Evolutionary conservation across 1,139 yeast species (phyloP), one percentile per base, ranked within the genome.

Genomic region (Candida neerlandica): DNA sequence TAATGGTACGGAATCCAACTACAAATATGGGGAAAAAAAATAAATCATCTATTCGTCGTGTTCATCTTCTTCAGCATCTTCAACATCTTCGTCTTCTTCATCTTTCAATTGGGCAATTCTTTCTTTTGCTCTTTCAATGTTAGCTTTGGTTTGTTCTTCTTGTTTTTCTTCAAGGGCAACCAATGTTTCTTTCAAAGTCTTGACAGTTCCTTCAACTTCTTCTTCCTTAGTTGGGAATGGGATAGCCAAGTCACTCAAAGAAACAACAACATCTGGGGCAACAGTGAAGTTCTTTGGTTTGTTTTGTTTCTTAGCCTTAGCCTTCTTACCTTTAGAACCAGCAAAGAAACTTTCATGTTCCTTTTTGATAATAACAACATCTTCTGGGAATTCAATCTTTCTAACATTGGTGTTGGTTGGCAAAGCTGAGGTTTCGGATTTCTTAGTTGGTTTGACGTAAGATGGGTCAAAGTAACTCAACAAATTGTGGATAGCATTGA

Each of bases 171-270:
- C 77, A 71, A 82, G 88, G 58, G 84, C 85, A 48, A 74, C 76
- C 66, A 89, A 81, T 69, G 95, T 91, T 62, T 79, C 82, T 77
- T 85, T 84, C 71, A 94, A 82, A 60, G 83, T 77, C 53, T 77
- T 83, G 60, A 89, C 69, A 56, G 96, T 83, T 47, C 71, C 71
- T 44, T 86, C 78, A 56, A 88, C 85, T 50, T 89, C 96, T 26
- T 86, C 95, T 59, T 81, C 75, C 62, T 85, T 81, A 54, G 86
- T 77, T 64, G 99, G 99, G 59, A 92, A 83, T 48, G 89, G 78
- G 56, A 94, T 81, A 55, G 85, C 84, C 67, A 92, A 81, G 61
- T 87, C 86, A 55, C 90, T 79, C 60, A 95, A 81, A 52, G 89
- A 82, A 57, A 86, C 85, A 63, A 94, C 85, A 56, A 90, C 80